These are phyloP conservation scores for Diaporthe sp. DNA, from an alignment of 2,329 filamentous ascomycete species.

Conservation along the genomic window DNA sequence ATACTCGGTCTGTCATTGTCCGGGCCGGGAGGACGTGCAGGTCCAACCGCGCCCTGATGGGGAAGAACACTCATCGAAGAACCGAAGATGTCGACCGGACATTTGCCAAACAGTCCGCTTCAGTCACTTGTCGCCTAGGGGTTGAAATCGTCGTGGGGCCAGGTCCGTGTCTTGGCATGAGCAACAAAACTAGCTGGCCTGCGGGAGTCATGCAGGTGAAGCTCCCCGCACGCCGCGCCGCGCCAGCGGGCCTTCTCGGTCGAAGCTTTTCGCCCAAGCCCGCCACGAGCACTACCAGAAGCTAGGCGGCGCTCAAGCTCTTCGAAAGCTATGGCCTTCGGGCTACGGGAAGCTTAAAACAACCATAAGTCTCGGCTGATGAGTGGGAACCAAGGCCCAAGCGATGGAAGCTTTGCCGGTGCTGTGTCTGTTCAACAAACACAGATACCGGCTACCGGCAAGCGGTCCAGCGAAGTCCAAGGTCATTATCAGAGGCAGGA, in stretches of 20 bases:
- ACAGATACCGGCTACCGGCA: background rate
- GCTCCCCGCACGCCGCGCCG: constrained; percentile 23
- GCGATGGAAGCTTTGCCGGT: background rate
- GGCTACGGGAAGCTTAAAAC: constrained; percentile 17
- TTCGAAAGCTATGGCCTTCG: background rate
- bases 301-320: constrained; percentile 27
- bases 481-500: constrained; percentile 8
- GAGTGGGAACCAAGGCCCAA: background rate
- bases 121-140: background rate
- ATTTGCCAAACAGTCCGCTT: background rate
- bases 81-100: background rate
- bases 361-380: background rate
- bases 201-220: background rate
- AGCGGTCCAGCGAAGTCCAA: background rate
- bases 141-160: background rate
- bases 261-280: constrained; percentile 21
- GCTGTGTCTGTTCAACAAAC: background rate
- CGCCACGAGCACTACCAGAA: constrained; percentile 7
- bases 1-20: background rate
- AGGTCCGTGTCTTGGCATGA: background rate
- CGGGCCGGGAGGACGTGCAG: background rate
- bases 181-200: background rate
- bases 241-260: background rate
- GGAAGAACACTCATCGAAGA: background rate
- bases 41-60: background rate